Percentiles rank a stretch among this genome's conserved stretches.
Evolutionary conservation across 106 monocot genomes (phyloP).

Genomic region (Dioscorea zingiberensis): DNA sequence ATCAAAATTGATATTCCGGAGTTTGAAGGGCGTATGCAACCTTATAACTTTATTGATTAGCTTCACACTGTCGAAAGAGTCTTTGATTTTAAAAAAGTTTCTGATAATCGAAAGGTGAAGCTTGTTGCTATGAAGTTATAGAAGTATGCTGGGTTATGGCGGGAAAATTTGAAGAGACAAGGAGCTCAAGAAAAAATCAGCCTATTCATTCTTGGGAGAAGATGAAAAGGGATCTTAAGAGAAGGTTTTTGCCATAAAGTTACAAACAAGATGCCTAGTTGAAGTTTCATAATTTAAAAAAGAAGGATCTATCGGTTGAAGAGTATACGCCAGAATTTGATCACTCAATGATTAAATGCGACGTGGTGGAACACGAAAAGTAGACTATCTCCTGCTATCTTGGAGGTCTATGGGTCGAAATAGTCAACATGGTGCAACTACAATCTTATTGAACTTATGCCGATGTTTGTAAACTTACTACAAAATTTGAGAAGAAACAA

Average conservation of each 20-base stretch:
- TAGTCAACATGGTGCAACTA: background rate
- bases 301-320: background rate
- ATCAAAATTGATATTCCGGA: background rate
- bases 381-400: conserved; percentile 28
- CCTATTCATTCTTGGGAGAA: conserved; percentile 13
- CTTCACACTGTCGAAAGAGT: background rate
- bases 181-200: background rate
- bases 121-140: background rate
- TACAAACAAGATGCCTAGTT: conserved; percentile 12
- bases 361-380: conserved; percentile 11
- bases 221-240: conserved; percentile 18
- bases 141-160: background rate
- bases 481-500: background rate
- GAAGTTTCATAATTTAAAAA: conserved; percentile 11
- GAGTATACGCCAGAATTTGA: conserved; percentile 22
- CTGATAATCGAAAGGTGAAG: conserved; percentile 5
- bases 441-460: background rate
- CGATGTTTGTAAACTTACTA: background rate
- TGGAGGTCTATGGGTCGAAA: background rate
- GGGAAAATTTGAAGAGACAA: conserved; percentile 6
- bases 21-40: background rate
- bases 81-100: background rate
- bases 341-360: conserved; percentile 2
- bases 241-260: conserved; percentile 2
- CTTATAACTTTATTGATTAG: background rate